Evolutionary conservation across 306 rosid genomes (phyloP).

Genomic region (Luffa aegyptiaca): DNA sequence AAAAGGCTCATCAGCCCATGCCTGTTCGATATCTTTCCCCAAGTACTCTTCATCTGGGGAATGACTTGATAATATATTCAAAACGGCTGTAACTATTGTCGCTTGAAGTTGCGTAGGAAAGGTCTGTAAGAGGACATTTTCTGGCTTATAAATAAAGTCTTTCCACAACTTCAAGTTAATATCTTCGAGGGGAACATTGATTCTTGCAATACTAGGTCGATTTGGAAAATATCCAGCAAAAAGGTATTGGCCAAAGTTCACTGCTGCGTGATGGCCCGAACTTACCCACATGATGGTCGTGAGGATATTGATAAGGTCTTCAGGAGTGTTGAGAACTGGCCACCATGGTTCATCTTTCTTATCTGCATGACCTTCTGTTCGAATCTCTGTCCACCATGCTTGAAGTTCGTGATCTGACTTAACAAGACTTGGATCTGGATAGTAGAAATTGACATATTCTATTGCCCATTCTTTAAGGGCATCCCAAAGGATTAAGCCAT

Average conservation of each 20-base stretch:
- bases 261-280: conserved; percentile 74
- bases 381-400: conserved; percentile 75
- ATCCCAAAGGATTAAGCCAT: conserved; percentile 63
- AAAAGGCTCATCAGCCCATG: conserved; percentile 53
- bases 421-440: conserved; percentile 29
- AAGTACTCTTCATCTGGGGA: conserved; percentile 81
- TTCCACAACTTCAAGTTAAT: conserved; percentile 18
- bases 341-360: conserved; percentile 85
- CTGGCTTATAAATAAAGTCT: conserved; percentile 37
- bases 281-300: conserved; percentile 52
- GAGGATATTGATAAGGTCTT: conserved; percentile 47
- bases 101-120: conserved; percentile 74
- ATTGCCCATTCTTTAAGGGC: conserved; percentile 48
- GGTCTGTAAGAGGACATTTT: conserved; percentile 22
- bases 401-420: conserved; percentile 55
- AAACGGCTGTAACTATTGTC: conserved; percentile 37
- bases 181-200: conserved; percentile 51
- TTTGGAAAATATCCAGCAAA: conserved; percentile 66
- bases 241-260: conserved; percentile 60
- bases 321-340: conserved; percentile 41
- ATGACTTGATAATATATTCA: conserved; percentile 60
- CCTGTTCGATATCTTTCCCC: conserved; percentile 44
- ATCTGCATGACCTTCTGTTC: conserved; percentile 53
- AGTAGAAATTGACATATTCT: conserved; percentile 53
- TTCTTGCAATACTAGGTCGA: conserved; percentile 58